Evolutionary conservation across 441 rosid species (phyloP), one percentile per base, ranked within the genome.

Genomic region (Jatropha multifida): DNA sequence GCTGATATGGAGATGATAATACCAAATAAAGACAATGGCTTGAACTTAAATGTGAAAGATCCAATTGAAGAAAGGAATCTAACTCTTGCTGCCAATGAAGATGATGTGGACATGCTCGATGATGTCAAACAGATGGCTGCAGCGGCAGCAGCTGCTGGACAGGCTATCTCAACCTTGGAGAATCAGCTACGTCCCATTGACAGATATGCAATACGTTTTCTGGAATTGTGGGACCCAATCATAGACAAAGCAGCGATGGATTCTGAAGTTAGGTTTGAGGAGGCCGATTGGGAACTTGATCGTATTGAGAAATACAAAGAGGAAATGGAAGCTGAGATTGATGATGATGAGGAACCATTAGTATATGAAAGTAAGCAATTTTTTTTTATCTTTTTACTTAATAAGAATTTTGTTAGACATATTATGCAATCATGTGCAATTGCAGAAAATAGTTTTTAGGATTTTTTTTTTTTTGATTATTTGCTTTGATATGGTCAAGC

Each of bases 321-420:
- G 75, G 99, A 97, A 83, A 90, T 97, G 97, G 99, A 97, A 86
- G 99, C 99, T 87, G 99, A 94, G 81, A 92, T 93, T 82, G 99
- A 97, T 81, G 99, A 97, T 77, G 97, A 93, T 64, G 99, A 97
- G 85, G 99, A 97, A 78, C 98, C 99, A 83, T 84, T 97, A 60
- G 87, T 94, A 67, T 97, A 97, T 81, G 99, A 97, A 88, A 90
- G 99, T 97, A 89, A 89, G 98, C 84, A 69, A 65, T 67, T 69
- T 75, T 72, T 69, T 58, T 40, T 69, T 46, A n/a, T 67, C 46
- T 71, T 61, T 69, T 64, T 46, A 62, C 32, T 71, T 23, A 52
- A 32, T 76, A 12, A 51, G 42, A 37, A 54, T 27, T 54, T 46
- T 73, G 20, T n/a, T 0, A 40, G 26, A 8, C 13, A 14, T 17